phyloP scores from a whole-genome alignment of 1,139 yeast genomes.

The Candida tetrigidarum region DNA sequence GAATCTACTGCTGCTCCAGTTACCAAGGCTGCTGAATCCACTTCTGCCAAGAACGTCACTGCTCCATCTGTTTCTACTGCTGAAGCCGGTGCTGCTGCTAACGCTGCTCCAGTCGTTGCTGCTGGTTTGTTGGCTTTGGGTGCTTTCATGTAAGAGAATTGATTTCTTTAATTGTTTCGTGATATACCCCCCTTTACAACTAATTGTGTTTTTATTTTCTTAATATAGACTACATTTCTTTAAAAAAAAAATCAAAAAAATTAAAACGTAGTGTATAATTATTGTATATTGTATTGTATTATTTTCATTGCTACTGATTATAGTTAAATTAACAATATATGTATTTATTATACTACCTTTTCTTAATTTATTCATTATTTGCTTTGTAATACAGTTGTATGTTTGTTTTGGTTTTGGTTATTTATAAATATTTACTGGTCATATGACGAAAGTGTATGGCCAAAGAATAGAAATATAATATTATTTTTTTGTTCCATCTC shows the following conservation, averaged over 20 bases:
- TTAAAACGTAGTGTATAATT: not conserved
- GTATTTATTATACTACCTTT: constrained; percentile 3
- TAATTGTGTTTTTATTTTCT: constrained; percentile 7
- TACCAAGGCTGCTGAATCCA: constrained; percentile 16
- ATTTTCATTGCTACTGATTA: constrained; percentile 3
- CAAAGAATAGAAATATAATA: too few relatives aligned
- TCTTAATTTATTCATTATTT: too few relatives aligned
- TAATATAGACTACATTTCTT: constrained; percentile 1
- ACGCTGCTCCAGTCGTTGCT: constrained; percentile 24
- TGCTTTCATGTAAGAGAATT: constrained; percentile 16
- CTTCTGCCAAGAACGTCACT: constrained; percentile 30
- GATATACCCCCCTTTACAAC: constrained; percentile 12
- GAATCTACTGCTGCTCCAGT: constrained; percentile 19
- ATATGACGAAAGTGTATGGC: too few relatives aligned
- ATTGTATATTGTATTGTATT: not conserved
- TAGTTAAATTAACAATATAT: not conserved
- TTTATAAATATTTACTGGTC: too few relatives aligned
- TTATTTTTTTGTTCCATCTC: too few relatives aligned
- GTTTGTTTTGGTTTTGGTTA: too few relatives aligned
- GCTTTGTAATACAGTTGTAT: too few relatives aligned
- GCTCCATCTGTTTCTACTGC: constrained; percentile 24
- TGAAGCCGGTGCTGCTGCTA: constrained; percentile 19
- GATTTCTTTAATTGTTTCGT: not conserved
- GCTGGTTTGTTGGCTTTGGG: constrained; percentile 24
- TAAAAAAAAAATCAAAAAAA: constrained; percentile 3